phyloP scores from a whole-genome alignment of 2,329 filamentous ascomycete species.

The Penicillium corylophilum region DNA sequence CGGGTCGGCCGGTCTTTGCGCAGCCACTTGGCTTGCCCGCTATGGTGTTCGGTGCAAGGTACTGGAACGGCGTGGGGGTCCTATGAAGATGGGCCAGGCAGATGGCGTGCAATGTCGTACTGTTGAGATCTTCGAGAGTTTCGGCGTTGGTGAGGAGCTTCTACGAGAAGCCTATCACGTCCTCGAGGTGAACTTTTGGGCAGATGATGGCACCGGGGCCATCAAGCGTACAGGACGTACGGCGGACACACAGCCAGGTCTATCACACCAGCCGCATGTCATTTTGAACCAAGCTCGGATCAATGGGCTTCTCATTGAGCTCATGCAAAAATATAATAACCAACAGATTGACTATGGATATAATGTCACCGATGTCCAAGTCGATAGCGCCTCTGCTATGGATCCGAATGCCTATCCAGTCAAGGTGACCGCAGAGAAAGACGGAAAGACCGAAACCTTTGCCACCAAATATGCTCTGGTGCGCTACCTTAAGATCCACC shows the following conservation, averaged over 20 bases:
- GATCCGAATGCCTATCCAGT: conserved; percentile 47
- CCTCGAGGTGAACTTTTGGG: conserved; percentile 60
- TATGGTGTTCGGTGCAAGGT: conserved; percentile 58
- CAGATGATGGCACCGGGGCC: conserved; percentile 33
- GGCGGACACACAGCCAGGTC: conserved; percentile 54
- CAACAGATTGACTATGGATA: conserved; percentile 57
- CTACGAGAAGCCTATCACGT: conserved; percentile 59
- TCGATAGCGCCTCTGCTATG: conserved; percentile 45
- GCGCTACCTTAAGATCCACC: conserved; percentile 22
- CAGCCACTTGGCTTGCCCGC: conserved; percentile 60
- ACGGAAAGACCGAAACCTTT: conserved; percentile 43
- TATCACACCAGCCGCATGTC: conserved; percentile 57
- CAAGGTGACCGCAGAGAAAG: conserved; percentile 44
- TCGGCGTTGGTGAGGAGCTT: conserved; percentile 55
- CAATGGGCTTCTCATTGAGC: conserved; percentile 54
- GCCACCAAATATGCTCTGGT: conserved; percentile 55
- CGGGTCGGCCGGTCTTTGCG: conserved; percentile 62
- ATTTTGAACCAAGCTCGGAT: conserved; percentile 59
- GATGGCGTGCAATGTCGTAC: conserved; percentile 63
- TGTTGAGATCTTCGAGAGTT: conserved; percentile 62
- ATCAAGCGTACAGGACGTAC: conserved; percentile 52
- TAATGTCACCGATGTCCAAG: conserved; percentile 51
- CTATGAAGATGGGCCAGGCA: conserved; percentile 60
- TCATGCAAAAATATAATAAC: conserved; percentile 46
- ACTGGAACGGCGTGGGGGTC: conserved; percentile 57